Conservation (phyloP, 345 rosid genomes). For the Salix dunnii region DNA sequence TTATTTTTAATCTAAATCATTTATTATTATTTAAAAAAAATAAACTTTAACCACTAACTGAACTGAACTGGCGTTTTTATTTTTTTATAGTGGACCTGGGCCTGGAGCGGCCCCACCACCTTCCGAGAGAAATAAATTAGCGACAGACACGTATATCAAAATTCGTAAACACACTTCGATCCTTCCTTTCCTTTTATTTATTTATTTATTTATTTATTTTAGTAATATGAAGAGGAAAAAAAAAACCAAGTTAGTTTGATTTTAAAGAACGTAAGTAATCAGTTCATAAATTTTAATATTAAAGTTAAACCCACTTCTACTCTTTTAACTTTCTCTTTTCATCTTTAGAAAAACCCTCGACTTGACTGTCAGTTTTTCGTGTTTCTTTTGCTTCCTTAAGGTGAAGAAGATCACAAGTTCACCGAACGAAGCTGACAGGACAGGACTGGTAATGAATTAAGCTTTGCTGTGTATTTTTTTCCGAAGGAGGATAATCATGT, state of each 20-base stretch:
- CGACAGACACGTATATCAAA: background rate
- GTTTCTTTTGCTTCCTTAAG: background rate
- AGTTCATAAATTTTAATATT: background rate
- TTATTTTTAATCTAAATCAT: too few relatives aligned
- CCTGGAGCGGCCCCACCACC: background rate
- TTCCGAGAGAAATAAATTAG: background rate
- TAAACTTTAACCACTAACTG: too few relatives aligned
- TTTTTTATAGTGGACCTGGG: background rate
- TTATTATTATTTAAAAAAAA: too few relatives aligned
- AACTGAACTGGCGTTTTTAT: background rate
- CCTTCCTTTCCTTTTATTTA: background rate
- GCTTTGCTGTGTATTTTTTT: background rate
- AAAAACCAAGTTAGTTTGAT: background rate
- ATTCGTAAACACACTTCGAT: background rate
- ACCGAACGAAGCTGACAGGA: background rate
- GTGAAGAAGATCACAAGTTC: background rate
- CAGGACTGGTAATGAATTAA: background rate
- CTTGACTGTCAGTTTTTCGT: background rate
- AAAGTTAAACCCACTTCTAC: background rate
- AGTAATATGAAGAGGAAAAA: background rate
- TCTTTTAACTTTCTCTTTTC: too few relatives aligned
- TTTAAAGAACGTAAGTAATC: background rate
- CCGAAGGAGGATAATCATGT: background rate
- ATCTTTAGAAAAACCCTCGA: background rate
- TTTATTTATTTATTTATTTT: background rate